These are phyloP conservation scores for Usnea hakonensis DNA, from an alignment of 495 filamentous ascomycete species.

Conservation along the genomic window DNA sequence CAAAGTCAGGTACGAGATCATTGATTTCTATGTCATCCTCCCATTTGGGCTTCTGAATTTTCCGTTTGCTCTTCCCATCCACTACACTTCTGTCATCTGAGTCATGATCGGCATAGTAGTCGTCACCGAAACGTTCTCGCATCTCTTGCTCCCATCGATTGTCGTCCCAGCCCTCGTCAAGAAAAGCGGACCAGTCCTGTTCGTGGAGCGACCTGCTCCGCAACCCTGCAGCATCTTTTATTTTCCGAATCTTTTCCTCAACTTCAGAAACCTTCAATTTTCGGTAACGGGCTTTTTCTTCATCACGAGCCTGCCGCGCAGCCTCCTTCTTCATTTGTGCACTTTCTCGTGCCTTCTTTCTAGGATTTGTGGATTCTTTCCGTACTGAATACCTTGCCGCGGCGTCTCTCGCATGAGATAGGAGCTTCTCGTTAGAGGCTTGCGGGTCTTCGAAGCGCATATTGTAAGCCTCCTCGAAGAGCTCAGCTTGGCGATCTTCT, in stretches of 20 bases:
- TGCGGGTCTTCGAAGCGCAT: constrained; percentile 88
- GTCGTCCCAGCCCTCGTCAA: constrained; percentile 81
- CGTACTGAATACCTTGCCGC: constrained; percentile 73
- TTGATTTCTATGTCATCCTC: constrained; percentile 95
- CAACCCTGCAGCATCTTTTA: constrained; percentile 80
- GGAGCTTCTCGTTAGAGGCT: constrained; percentile 72
- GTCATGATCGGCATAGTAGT: constrained; percentile 70
- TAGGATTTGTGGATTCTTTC: constrained; percentile 64
- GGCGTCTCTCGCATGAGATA: constrained; percentile 80
- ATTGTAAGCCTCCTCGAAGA: constrained; percentile 91
- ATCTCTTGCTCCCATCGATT: constrained; percentile 84
- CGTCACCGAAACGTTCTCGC: constrained; percentile 73
- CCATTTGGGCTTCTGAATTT: constrained; percentile 86
- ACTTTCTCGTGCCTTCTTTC: constrained; percentile 68
- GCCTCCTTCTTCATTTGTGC: constrained; percentile 70
- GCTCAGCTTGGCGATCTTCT: constrained; percentile 71
- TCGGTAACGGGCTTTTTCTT: constrained; percentile 74
- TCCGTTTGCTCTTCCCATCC: constrained; percentile 46
- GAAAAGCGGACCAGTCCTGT: constrained; percentile 68
- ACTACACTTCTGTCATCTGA: constrained; percentile 38
- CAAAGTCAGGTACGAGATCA: constrained; percentile 82
- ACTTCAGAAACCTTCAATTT: constrained; percentile 84
- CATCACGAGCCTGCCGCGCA: constrained; percentile 65
- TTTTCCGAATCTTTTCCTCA: constrained; percentile 69
- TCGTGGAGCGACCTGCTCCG: constrained; percentile 59